phyloP scores from a whole-genome alignment of 352 stramenopile genomes.

The Elongisporangium senticosum region DNA sequence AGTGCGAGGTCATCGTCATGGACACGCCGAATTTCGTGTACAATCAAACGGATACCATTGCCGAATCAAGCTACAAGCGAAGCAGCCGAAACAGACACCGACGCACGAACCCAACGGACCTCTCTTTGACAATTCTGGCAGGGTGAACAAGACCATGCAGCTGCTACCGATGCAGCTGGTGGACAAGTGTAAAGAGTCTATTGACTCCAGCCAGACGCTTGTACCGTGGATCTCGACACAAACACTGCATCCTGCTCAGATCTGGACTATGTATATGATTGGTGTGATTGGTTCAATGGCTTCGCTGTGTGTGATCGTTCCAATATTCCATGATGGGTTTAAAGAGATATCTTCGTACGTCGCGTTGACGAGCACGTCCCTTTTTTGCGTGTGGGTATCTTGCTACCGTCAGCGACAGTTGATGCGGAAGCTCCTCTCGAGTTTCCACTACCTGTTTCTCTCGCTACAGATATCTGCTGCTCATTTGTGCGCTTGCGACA shows the following conservation, averaged over 20 bases:
- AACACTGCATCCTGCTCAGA: not conserved
- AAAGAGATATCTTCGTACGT: not conserved
- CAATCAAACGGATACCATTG: constrained; percentile 9
- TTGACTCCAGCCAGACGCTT: not conserved
- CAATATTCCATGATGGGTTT: not conserved
- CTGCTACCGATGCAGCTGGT: not conserved
- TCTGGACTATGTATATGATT: not conserved
- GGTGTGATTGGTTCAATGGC: not conserved
- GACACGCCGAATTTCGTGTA: not conserved
- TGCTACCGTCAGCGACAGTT: constrained; percentile 8
- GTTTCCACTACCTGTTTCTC: constrained; percentile 18
- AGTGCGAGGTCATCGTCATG: not conserved
- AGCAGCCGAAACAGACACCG: not conserved
- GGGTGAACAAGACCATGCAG: not conserved
- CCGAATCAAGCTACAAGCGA: not conserved
- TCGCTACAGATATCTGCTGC: constrained; percentile 14
- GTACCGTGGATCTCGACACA: not conserved
- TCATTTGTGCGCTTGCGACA: constrained; percentile 10
- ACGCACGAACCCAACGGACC: not conserved
- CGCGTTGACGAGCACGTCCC: not conserved
- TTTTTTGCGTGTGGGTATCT: not conserved
- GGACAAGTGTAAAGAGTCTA: not conserved
- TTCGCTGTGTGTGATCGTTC: not conserved
- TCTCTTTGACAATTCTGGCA: not conserved
- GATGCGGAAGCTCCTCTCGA: not conserved